A percentile compares a stretch with the other conserved stretches of the same genome.
These are phyloP conservation scores for Pyrenula massariospora DNA, from an alignment of 495 filamentous ascomycete genomes.

Conservation along the genomic window DNA sequence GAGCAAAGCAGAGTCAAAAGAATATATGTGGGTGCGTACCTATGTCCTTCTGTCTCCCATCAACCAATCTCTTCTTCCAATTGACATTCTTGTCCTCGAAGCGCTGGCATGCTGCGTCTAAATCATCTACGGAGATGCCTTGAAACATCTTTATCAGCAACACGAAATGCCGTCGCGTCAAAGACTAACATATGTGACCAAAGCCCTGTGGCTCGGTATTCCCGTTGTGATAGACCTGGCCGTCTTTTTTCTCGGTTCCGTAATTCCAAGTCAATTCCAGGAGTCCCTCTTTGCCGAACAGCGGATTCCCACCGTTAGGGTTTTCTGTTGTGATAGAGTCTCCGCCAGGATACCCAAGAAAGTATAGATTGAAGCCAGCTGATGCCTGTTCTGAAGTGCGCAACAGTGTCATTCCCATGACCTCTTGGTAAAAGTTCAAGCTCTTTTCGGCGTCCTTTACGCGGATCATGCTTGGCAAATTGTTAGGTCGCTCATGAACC, in stretches of 20 bases:
- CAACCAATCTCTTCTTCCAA: conserved; percentile 91
- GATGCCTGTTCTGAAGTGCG: conserved; percentile 58
- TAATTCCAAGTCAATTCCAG: conserved; percentile 95
- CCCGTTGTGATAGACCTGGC: conserved; percentile 82
- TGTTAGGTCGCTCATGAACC: conserved; percentile 42
- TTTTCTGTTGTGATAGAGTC: conserved; percentile 32
- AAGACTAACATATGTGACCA: conserved; percentile 70
- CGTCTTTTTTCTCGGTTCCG: conserved; percentile 81
- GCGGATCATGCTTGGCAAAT: conserved; percentile 66
- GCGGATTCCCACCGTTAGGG: conserved; percentile 37
- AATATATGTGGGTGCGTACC: not conserved
- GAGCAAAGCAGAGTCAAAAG: not conserved
- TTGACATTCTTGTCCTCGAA: conserved; percentile 71
- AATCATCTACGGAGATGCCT: conserved; percentile 80
- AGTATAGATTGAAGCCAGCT: conserved; percentile 79
- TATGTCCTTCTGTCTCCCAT: conserved; percentile 89
- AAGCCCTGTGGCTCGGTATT: conserved; percentile 89
- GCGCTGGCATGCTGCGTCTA: conserved; percentile 72
- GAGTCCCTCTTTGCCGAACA: conserved; percentile 65
- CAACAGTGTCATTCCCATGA: conserved; percentile 75
- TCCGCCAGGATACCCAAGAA: conserved; percentile 64
- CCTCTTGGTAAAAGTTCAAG: conserved; percentile 81
- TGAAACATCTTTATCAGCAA: conserved; percentile 14
- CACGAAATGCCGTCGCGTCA: not conserved
- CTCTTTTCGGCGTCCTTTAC: conserved; percentile 81